These are phyloP conservation scores for Orbilia blumenaviensis DNA, from an alignment of 2,329 filamentous ascomycete genomes.

Conservation along the genomic window DNA sequence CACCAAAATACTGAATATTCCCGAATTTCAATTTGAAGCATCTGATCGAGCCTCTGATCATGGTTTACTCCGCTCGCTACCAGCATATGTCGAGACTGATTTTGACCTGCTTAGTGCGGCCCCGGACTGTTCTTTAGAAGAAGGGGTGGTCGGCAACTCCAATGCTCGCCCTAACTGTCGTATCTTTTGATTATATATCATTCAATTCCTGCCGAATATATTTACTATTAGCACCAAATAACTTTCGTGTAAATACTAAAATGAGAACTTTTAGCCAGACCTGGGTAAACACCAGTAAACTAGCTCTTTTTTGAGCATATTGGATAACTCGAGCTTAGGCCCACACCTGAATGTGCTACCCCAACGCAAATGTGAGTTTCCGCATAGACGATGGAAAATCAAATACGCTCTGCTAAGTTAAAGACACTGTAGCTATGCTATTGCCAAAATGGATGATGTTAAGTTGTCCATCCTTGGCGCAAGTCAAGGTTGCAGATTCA, in stretches of 20 bases:
- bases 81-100: slow-evolving; percentile 10
- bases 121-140: neutral
- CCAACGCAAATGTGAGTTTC: too few relatives aligned
- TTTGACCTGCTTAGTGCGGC: neutral
- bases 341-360: too few relatives aligned
- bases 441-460: neutral
- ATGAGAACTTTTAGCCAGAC: too few relatives aligned
- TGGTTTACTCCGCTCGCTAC: neutral
- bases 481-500: neutral
- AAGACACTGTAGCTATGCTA: neutral
- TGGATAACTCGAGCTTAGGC: too few relatives aligned
- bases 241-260: too few relatives aligned
- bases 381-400: too few relatives aligned
- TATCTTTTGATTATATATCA: slow-evolving; percentile 5
- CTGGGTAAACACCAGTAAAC: too few relatives aligned
- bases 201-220: too few relatives aligned
- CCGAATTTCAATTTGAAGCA: neutral
- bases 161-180: neutral
- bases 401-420: too few relatives aligned
- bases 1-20: neutral
- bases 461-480: neutral
- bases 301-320: too few relatives aligned
- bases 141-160: neutral
- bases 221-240: too few relatives aligned
- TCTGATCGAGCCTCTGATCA: neutral